Percentiles rank a stretch among this genome's conserved stretches.
Conservation (phyloP, 148 eudicot genomes). For the Vaccinium macrocarpon region DNA sequence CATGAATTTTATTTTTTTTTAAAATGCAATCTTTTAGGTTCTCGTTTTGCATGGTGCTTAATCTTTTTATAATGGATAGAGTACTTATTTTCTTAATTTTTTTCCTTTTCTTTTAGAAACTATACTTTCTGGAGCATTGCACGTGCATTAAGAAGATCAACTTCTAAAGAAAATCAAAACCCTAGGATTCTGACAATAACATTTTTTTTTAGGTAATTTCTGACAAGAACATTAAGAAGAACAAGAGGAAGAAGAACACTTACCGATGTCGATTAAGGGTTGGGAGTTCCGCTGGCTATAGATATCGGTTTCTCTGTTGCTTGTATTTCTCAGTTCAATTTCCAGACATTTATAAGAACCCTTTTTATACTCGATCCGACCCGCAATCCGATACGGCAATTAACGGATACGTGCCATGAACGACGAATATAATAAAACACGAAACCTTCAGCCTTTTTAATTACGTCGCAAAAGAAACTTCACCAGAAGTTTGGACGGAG, state of each 20-base stretch:
- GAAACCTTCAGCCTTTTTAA: no score
- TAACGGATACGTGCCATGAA: slow-evolving; percentile 1
- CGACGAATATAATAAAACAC: neutral
- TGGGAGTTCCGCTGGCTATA: neutral
- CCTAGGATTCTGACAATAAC: neutral
- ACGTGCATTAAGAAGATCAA: neutral
- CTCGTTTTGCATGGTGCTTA: neutral
- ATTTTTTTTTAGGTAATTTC: no score
- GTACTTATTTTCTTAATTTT: neutral
- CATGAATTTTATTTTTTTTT: neutral
- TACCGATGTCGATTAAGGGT: neutral
- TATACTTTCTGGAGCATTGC: neutral
- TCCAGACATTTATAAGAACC: neutral
- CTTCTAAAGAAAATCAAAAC: neutral
- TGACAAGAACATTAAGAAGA: neutral
- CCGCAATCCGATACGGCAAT: neutral
- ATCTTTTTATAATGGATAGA: neutral
- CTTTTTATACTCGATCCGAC: neutral
- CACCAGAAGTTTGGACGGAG: no score
- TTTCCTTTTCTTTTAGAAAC: neutral
- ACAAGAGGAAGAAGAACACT: neutral
- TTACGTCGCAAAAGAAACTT: no score
- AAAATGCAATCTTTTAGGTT: neutral
- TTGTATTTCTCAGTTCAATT: neutral
- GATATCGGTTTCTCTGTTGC: neutral